These are phyloP conservation scores for Biscutella auriculata DNA, from an alignment of 441 rosid genomes.

Conservation along the genomic window DNA sequence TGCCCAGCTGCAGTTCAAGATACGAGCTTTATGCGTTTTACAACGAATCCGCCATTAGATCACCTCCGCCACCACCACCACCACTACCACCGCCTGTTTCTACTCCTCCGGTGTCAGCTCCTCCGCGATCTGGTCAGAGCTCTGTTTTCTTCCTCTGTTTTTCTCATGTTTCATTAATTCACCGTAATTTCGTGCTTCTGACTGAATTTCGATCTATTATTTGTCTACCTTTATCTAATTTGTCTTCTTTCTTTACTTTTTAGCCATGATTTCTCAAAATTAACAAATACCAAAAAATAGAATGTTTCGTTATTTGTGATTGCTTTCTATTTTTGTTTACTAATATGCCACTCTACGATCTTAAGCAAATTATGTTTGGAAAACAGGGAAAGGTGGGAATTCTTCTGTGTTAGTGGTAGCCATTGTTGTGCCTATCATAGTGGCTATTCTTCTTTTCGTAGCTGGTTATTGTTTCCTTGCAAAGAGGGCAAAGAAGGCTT, in stretches of 20 bases:
- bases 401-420: neutral
- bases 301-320: neutral
- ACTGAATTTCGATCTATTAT: neutral
- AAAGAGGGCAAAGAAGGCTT: conserved; percentile 8
- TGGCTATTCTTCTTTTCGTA: conserved; percentile 3
- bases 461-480: conserved; percentile 12
- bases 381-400: conserved; percentile 10
- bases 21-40: conserved; percentile 9
- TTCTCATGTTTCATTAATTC: too few species aligned
- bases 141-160: neutral
- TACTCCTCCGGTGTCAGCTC: conserved; percentile 2
- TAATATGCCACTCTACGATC: neutral
- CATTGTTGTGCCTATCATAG: conserved; percentile 4
- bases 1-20: conserved; percentile 4
- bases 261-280: neutral
- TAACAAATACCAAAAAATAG: neutral
- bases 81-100: neutral
- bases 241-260: neutral
- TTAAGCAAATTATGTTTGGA: neutral
- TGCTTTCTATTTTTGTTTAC: neutral
- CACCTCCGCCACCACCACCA: neutral
- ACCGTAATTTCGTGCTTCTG: too few species aligned
- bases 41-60: conserved; percentile 3
- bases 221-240: neutral
- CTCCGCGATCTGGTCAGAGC: conserved; percentile 7